Evolutionary conservation across 192 early-diverging fungal genomes (phyloP).

Genomic region (Dissophora ornata): DNA sequence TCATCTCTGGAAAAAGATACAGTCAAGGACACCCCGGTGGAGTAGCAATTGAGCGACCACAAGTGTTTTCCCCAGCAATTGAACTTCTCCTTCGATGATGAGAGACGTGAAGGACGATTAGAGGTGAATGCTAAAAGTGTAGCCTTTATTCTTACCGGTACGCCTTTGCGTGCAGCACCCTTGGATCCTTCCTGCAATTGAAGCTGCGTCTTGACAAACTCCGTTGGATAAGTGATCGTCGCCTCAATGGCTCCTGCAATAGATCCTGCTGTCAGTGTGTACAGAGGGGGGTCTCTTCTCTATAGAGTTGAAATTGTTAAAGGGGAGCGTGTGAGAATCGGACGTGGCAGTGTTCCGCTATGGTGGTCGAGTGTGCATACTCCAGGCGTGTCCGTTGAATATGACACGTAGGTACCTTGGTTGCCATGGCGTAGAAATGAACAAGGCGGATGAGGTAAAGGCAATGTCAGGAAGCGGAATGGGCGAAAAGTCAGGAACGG

Average conservation of each 20-base stretch:
- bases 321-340: background rate
- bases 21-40: too few species aligned
- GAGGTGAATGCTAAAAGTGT: too few species aligned
- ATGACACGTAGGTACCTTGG: slow-evolving; percentile 5
- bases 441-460: slow-evolving; percentile 7
- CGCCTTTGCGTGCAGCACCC: slow-evolving; percentile 39
- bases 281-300: slow-evolving; percentile 50
- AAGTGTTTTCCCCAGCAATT: too few species aligned
- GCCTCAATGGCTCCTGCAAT: slow-evolving; percentile 94
- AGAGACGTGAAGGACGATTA: too few species aligned
- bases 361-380: too few species aligned
- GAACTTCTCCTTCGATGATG: too few species aligned
- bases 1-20: too few species aligned
- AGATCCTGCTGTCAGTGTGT: slow-evolving; percentile 84
- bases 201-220: slow-evolving; percentile 95
- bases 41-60: too few species aligned
- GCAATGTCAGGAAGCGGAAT: too few species aligned
- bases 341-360: background rate
- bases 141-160: slow-evolving; percentile 29
- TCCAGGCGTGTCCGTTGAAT: too few species aligned
- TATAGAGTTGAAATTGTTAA: background rate
- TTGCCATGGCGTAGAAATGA: slow-evolving; percentile 3
- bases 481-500: too few species aligned
- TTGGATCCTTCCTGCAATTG: slow-evolving; percentile 80
- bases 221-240: slow-evolving; percentile 92